phyloP scores from a whole-genome alignment of 106 monocot genomes.

The Chionographis japonica region DNA sequence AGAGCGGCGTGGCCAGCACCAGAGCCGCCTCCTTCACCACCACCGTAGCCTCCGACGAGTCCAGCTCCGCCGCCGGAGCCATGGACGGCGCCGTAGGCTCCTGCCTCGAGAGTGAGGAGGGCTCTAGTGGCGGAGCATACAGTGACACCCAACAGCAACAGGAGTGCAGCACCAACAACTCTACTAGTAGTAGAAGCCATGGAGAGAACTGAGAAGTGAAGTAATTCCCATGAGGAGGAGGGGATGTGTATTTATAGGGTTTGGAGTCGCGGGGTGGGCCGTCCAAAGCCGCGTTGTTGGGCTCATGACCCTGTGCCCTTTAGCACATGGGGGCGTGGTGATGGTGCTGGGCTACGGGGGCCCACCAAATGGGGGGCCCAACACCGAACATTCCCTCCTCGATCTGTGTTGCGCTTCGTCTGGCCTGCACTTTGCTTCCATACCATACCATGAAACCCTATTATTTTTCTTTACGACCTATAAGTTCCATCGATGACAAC shows the following conservation, averaged over 20 bases:
- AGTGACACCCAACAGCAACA: not conserved
- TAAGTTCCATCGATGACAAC: not conserved
- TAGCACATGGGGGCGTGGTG: conserved; percentile 5
- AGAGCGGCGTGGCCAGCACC: not conserved
- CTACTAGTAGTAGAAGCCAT: conserved; percentile 1
- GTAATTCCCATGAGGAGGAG: not conserved
- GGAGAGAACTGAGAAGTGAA: not conserved
- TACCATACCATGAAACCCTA: no score
- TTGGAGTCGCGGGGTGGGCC: not conserved
- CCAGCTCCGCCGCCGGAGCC: conserved; percentile 5
- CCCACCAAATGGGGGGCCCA: not conserved
- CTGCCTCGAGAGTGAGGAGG: conserved; percentile 1
- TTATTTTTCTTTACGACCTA: not conserved
- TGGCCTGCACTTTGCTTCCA: conserved; percentile 9
- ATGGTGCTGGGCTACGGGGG: not conserved
- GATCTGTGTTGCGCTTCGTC: conserved; percentile 14
- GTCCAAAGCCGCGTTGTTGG: not conserved
- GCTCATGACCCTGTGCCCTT: not conserved
- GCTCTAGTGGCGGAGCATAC: conserved; percentile 7
- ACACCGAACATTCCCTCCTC: not conserved
- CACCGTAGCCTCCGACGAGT: not conserved
- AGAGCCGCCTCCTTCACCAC: not conserved
- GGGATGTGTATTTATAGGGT: conserved; percentile 1
- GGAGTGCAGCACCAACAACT: not conserved
- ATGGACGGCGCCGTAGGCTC: not conserved